Evolutionary conservation across 2,329 filamentous ascomycete species (phyloP).

Genomic region (Apiospora saccharicola): DNA sequence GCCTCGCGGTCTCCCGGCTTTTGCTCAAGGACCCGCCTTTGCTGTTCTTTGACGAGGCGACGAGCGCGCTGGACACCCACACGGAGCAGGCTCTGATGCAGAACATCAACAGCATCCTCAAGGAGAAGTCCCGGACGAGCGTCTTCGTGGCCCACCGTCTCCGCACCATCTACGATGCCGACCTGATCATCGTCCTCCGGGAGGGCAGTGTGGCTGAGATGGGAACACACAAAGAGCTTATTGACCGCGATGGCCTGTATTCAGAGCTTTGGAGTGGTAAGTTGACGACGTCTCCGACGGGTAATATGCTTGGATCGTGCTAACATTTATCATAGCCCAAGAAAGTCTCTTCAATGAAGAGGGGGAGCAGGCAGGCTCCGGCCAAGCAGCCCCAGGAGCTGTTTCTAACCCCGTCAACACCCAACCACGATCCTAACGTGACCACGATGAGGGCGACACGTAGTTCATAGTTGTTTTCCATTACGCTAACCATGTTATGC

Average conservation of each 20-base stretch:
- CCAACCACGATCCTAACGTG: background rate
- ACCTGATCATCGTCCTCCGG: constrained; percentile 90
- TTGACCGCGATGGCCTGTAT: constrained; percentile 82
- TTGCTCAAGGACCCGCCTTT: constrained; percentile 89
- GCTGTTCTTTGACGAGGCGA: constrained; percentile 95
- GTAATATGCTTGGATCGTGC: background rate
- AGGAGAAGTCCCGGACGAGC: constrained; percentile 87
- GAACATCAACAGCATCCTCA: constrained; percentile 92
- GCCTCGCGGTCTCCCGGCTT: constrained; percentile 82
- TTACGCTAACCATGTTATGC: too few relatives aligned
- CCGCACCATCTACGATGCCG: constrained; percentile 91
- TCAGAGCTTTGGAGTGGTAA: constrained; percentile 88
- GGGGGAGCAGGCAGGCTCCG: constrained; percentile 24
- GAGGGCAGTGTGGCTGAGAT: constrained; percentile 86
- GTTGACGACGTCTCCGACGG: constrained; percentile 41
- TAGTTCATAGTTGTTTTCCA: background rate
- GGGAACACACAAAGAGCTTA: constrained; percentile 85
- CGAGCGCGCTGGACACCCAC: constrained; percentile 89
- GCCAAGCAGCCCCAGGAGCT: background rate
- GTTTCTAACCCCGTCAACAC: background rate
- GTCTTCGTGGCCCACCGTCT: constrained; percentile 94
- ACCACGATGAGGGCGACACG: background rate
- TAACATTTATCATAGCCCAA: constrained; percentile 57
- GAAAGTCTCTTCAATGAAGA: constrained; percentile 56
- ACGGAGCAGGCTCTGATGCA: constrained; percentile 89